Evolutionary conservation across 78 protist genomes (phyloP).

Genomic region (Polysphondylium violaceum): DNA sequence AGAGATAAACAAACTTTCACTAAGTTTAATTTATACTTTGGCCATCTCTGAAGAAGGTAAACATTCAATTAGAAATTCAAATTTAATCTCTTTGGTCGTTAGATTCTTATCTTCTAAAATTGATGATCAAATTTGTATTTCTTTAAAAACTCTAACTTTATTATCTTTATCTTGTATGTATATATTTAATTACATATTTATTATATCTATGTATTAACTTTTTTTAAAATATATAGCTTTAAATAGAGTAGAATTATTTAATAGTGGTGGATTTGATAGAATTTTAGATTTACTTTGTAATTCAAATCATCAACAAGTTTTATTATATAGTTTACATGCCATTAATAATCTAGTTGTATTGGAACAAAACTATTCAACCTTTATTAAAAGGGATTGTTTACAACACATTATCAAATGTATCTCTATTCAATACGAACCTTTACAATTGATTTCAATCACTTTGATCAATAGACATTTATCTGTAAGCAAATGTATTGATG

Average conservation of each 20-base stretch:
- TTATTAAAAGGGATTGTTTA: constrained; percentile 44
- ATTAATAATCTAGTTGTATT: constrained; percentile 41
- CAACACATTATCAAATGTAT: neutral
- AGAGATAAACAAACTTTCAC: constrained; percentile 32
- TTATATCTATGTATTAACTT: neutral
- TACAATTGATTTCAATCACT: constrained; percentile 4
- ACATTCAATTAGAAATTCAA: constrained; percentile 47
- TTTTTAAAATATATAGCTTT: neutral
- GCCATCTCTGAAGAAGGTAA: constrained; percentile 62
- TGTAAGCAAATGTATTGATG: constrained; percentile 13
- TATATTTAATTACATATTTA: neutral
- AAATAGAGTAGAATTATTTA: constrained; percentile 38
- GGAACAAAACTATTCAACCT: constrained; percentile 11
- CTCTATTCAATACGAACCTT: constrained; percentile 24
- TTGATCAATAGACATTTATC: constrained; percentile 54
- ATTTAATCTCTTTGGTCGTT: constrained; percentile 1
- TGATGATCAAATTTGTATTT: constrained; percentile 54
- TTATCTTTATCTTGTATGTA: constrained; percentile 25
- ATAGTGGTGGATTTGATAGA: constrained; percentile 58
- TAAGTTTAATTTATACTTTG: constrained; percentile 39
- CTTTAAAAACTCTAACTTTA: constrained; percentile 30
- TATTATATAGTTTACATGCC: constrained; percentile 16
- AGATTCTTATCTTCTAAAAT: constrained; percentile 49
- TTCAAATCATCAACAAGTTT: constrained; percentile 5
- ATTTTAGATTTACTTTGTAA: constrained; percentile 36